Evolutionary conservation across 805 yeast genomes (phyloP).

Genomic region (Candida glaebosa): DNA sequence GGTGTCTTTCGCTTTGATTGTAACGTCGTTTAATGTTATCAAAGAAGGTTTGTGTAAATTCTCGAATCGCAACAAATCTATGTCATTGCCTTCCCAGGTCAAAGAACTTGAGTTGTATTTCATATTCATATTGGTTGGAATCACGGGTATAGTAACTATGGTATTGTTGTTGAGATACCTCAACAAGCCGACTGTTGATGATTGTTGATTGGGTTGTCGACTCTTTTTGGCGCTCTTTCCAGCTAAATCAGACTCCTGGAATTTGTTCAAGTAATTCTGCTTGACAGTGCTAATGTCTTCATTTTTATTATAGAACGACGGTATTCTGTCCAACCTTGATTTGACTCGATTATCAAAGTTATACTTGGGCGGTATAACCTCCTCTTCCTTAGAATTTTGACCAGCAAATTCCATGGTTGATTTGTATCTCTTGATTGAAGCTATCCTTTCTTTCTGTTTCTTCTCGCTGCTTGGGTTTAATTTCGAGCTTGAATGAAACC

Average conservation of each 20-base stretch:
- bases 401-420: slow-evolving; percentile 31
- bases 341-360: slow-evolving; percentile 33
- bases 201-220: slow-evolving; percentile 8
- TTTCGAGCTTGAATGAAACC: slow-evolving; percentile 22
- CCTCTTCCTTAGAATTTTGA: slow-evolving; percentile 8
- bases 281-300: slow-evolving; percentile 16
- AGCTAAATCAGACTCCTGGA: slow-evolving; percentile 21
- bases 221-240: slow-evolving; percentile 12
- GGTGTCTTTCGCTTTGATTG: slow-evolving; percentile 9
- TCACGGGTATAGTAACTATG: slow-evolving; percentile 10
- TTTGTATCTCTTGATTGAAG: slow-evolving; percentile 24
- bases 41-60: slow-evolving; percentile 34
- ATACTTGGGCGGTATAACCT: slow-evolving; percentile 22
- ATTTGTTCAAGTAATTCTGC: slow-evolving; percentile 27
- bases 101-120: slow-evolving; percentile 48
- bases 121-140: slow-evolving; percentile 35
- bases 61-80: slow-evolving; percentile 52
- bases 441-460: background rate
- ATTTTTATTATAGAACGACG: slow-evolving; percentile 32
- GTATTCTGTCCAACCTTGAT: slow-evolving; percentile 37
- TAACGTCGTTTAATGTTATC: slow-evolving; percentile 28
- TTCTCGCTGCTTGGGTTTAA: background rate
- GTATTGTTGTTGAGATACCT: slow-evolving; percentile 22
- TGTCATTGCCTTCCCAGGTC: slow-evolving; percentile 67
- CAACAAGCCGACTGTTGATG: slow-evolving; percentile 27